These are phyloP conservation scores for Amylocarpus encephaloides DNA, from an alignment of 2,329 filamentous ascomycete genomes.

Conservation along the genomic window DNA sequence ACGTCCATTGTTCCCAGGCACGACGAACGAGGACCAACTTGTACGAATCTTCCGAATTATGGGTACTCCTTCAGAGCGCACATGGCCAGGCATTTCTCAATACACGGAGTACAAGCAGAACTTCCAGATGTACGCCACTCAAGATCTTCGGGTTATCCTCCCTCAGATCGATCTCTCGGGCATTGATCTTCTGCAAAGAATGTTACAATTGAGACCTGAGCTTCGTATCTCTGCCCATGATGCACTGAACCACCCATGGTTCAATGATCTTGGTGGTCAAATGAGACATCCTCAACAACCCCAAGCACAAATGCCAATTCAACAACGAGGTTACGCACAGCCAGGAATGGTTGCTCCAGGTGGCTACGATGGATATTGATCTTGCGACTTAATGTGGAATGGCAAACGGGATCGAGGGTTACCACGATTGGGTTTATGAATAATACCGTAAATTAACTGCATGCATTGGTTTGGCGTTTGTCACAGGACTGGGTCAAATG, in stretches of 20 bases:
- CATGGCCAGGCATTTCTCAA: constrained; percentile 90
- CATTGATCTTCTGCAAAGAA: constrained; percentile 78
- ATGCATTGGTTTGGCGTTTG: constrained; percentile 5
- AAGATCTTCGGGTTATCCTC: constrained; percentile 79
- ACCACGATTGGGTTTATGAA: not conserved
- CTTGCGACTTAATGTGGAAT: constrained; percentile 10
- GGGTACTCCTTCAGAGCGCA: constrained; percentile 92
- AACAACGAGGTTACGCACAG: constrained; percentile 25
- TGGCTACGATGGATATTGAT: constrained; percentile 24
- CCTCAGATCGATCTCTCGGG: constrained; percentile 85
- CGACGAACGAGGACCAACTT: constrained; percentile 96
- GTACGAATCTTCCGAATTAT: constrained; percentile 97
- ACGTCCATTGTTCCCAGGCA: constrained; percentile 89
- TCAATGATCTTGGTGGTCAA: constrained; percentile 54
- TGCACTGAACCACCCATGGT: constrained; percentile 88
- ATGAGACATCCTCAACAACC: constrained; percentile 23
- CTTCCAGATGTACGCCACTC: constrained; percentile 90
- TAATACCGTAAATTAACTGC: constrained; percentile 6
- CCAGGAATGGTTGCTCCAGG: constrained; percentile 22
- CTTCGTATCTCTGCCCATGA: constrained; percentile 83
- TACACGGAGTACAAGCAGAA: constrained; percentile 97
- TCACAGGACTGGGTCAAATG: not conserved
- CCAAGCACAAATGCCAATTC: constrained; percentile 17
- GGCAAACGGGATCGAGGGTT: not conserved
- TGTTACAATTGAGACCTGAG: constrained; percentile 91